phyloP scores from a whole-genome alignment of 352 stramenopile genomes.

The Peronospora destructor region DNA sequence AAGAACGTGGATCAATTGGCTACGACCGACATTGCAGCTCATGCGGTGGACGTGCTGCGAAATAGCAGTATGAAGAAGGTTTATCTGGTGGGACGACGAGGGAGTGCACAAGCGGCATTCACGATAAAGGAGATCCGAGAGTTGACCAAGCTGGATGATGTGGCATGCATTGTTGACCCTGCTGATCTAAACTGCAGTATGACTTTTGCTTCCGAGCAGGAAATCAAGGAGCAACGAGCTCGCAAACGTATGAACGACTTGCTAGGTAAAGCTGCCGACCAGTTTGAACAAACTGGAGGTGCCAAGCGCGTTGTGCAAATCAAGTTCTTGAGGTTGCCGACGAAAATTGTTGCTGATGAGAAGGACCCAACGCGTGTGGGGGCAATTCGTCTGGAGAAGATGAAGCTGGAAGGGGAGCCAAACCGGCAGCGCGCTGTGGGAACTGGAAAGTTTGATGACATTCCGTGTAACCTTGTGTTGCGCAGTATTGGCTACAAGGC shows the following conservation, averaged over 20 bases:
- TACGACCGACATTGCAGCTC: constrained; percentile 88
- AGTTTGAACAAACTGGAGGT: constrained; percentile 22
- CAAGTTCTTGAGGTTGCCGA: constrained; percentile 88
- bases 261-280: constrained; percentile 47
- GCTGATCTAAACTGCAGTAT: constrained; percentile 85
- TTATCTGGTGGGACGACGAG: constrained; percentile 89
- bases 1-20: constrained; percentile 87
- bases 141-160: constrained; percentile 74
- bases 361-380: constrained; percentile 46
- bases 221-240: constrained; percentile 79
- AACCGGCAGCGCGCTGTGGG: constrained; percentile 76
- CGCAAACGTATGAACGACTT: constrained; percentile 85
- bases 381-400: constrained; percentile 84
- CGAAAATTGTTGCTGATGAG: constrained; percentile 54
- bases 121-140: constrained; percentile 96
- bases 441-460: constrained; percentile 81
- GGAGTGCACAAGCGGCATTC: constrained; percentile 94
- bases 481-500: constrained; percentile 91
- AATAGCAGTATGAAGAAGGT: constrained; percentile 79
- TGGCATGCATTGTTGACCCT: constrained; percentile 80
- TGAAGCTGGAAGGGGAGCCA: constrained; percentile 75
- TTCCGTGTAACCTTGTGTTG: constrained; percentile 73
- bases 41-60: constrained; percentile 83
- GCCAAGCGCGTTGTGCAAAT: constrained; percentile 63
- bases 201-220: constrained; percentile 76